These are phyloP conservation scores for Ciborinia camelliae DNA, from an alignment of 2,329 filamentous ascomycete genomes.

Conservation along the genomic window DNA sequence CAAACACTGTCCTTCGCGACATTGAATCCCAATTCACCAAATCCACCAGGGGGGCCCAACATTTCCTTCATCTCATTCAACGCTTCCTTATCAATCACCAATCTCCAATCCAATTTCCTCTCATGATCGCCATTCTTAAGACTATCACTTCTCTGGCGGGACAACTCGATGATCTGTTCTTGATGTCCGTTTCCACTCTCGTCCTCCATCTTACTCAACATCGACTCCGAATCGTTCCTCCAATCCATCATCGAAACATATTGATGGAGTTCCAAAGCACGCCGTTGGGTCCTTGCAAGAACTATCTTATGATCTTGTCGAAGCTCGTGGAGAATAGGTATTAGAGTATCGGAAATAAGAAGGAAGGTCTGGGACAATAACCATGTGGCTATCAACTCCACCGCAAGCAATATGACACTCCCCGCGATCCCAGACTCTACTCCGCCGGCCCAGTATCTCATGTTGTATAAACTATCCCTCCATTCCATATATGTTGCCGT, in stretches of 20 bases:
- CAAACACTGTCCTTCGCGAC: conserved; percentile 20
- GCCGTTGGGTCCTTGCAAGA: neutral
- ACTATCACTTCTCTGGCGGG: neutral
- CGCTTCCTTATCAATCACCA: conserved; percentile 21
- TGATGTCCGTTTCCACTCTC: neutral
- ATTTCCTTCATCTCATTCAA: conserved; percentile 27
- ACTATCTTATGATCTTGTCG: neutral
- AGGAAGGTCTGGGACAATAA: conserved; percentile 3
- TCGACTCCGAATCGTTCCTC: neutral
- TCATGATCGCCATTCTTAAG: neutral
- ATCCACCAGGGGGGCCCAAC: conserved; percentile 25
- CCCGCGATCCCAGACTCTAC: neutral
- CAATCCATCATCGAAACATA: neutral
- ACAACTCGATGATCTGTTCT: conserved; percentile 9
- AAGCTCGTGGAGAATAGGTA: neutral
- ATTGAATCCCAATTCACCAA: conserved; percentile 25
- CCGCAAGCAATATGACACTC: neutral
- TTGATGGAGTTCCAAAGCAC: neutral
- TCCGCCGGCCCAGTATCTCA: conserved; percentile 1
- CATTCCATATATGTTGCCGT: neutral
- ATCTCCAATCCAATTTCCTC: conserved; percentile 22
- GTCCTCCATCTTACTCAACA: neutral
- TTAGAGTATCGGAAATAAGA: neutral
- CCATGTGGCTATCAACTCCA: conserved; percentile 3
- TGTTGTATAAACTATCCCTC: neutral